phyloP scores from a whole-genome alignment of 2,329 filamentous ascomycete genomes.

The Metarhizium guizhouense region DNA sequence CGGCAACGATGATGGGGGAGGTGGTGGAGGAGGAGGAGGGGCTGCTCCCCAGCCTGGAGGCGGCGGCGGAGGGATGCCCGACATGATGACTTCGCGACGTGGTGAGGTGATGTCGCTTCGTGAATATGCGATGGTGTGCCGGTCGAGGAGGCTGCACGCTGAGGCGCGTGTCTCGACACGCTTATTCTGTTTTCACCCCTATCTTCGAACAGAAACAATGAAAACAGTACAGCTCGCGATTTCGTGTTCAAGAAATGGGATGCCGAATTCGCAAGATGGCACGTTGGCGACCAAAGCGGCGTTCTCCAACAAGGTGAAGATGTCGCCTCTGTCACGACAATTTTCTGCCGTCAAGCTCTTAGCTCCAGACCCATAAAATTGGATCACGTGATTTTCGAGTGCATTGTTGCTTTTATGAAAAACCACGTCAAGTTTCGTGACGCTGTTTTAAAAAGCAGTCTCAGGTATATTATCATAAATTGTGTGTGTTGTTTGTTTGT shows the following conservation, averaged over 20 bases:
- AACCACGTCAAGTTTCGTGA: too few species aligned
- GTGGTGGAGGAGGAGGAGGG: conserved; percentile 46
- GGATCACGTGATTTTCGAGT: conserved; percentile 16
- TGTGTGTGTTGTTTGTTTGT: too few species aligned
- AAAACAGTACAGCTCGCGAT: neutral
- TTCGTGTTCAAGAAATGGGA: conserved; percentile 12
- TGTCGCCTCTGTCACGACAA: conserved; percentile 16
- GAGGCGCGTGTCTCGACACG: conserved; percentile 26
- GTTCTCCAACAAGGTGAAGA: conserved; percentile 13
- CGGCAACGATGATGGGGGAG: conserved; percentile 45
- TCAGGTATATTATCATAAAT: too few species aligned
- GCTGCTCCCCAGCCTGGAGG: conserved; percentile 47
- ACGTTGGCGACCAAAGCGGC: conserved; percentile 20
- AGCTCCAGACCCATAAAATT: conserved; percentile 9
- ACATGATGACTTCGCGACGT: conserved; percentile 33
- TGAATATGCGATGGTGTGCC: conserved; percentile 15
- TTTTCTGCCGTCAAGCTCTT: conserved; percentile 20
- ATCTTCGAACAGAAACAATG: neutral
- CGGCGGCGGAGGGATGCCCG: conserved; percentile 45
- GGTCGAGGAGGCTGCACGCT: conserved; percentile 23
- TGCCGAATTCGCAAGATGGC: conserved; percentile 20
- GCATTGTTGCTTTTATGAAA: neutral
- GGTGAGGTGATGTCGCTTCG: conserved; percentile 11
- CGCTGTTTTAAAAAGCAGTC: too few species aligned
- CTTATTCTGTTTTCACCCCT: conserved; percentile 12